Evolutionary conservation across 352 stramenopile species (phyloP).

Genomic region (Globisporangium viniferum): DNA sequence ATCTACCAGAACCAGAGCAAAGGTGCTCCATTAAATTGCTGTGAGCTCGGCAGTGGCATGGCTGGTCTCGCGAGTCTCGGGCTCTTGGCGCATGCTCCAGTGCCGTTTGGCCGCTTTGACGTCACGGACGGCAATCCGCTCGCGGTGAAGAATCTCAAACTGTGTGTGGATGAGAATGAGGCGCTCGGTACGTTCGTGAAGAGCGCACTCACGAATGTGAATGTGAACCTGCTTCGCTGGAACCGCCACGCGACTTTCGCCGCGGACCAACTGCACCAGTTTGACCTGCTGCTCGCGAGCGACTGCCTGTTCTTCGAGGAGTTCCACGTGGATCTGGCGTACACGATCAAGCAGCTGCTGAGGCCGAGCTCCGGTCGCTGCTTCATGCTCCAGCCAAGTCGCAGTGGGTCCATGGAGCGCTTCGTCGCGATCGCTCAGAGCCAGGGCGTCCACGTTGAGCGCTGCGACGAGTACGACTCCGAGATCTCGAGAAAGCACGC

Average conservation of each 20-base stretch:
- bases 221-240: constrained; percentile 62
- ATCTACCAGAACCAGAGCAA: constrained; percentile 21
- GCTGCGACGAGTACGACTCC: constrained; percentile 39
- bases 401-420: constrained; percentile 72
- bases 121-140: constrained; percentile 77
- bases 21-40: constrained; percentile 37
- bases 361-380: constrained; percentile 38
- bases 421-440: constrained; percentile 52
- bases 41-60: constrained; percentile 79
- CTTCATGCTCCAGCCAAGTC: constrained; percentile 73
- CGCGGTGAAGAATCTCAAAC: constrained; percentile 60
- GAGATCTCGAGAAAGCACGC: constrained; percentile 33
- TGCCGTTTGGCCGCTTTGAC: constrained; percentile 41
- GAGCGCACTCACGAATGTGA: constrained; percentile 4
- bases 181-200: constrained; percentile 19
- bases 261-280: constrained; percentile 38
- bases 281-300: constrained; percentile 79
- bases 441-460: constrained; percentile 32
- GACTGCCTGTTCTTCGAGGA: constrained; percentile 88
- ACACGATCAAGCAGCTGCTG: constrained; percentile 64
- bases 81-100: constrained; percentile 43
- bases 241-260: constrained; percentile 38
- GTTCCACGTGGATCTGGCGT: constrained; percentile 74
- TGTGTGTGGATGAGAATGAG: constrained; percentile 60
- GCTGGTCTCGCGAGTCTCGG: constrained; percentile 65